A percentile compares a stretch with the other conserved stretches of the same genome.
These are phyloP conservation scores for Polytrichum formosum DNA, from an alignment of 225 moss, liverwort and hornwort species.

Conservation along the genomic window DNA sequence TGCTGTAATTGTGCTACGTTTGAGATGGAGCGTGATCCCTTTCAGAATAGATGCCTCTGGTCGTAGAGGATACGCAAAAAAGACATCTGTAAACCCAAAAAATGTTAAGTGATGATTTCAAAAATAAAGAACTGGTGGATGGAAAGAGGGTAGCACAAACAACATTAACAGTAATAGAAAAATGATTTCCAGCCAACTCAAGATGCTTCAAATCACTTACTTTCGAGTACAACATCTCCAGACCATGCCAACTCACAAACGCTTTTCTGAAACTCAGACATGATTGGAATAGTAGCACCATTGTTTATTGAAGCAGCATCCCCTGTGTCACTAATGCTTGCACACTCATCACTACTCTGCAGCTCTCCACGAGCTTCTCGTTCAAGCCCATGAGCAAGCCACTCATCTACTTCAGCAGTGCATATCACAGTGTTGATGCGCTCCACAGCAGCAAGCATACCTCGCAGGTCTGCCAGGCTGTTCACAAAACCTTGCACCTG, in stretches of 20 bases:
- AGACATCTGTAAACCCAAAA: slow-evolving; percentile 58
- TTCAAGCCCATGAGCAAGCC: slow-evolving; percentile 87
- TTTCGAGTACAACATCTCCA: slow-evolving; percentile 91
- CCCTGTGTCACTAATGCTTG: slow-evolving; percentile 39
- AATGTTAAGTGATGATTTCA: no score
- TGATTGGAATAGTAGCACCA: slow-evolving; percentile 31
- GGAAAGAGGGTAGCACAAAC: no score
- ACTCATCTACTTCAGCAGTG: slow-evolving; percentile 79
- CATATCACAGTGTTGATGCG: slow-evolving; percentile 78
- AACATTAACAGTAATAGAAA: not conserved
- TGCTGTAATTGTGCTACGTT: slow-evolving; percentile 86
- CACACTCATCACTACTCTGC: slow-evolving; percentile 45
- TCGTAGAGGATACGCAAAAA: slow-evolving; percentile 83
- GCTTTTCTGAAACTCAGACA: slow-evolving; percentile 42
- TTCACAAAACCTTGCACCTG: slow-evolving; percentile 99
- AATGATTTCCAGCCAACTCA: not conserved
- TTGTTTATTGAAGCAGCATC: slow-evolving; percentile 22
- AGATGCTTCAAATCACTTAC: slow-evolving; percentile 28
- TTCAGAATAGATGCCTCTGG: slow-evolving; percentile 76
- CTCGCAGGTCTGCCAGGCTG: slow-evolving; percentile 86
- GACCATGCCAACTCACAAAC: slow-evolving; percentile 92
- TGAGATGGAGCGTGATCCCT: slow-evolving; percentile 68
- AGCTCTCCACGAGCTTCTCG: slow-evolving; percentile 68
- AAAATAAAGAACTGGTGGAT: no score
- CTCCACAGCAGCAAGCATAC: slow-evolving; percentile 68